Conservation (phyloP, 495 filamentous ascomycete species). For the Penicillium subrubescens region DNA sequence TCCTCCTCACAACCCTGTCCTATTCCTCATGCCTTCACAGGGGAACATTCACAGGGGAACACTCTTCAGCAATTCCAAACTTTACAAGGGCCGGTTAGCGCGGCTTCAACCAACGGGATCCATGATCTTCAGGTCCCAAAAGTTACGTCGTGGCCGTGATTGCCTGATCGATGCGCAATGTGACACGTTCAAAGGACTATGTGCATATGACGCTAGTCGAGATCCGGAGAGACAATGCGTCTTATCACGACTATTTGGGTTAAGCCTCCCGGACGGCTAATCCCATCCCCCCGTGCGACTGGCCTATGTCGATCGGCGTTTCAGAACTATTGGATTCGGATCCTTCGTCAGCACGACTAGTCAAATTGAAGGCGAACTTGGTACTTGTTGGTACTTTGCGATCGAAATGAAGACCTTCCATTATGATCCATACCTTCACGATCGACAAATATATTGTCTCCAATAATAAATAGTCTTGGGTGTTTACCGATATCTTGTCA, state of each 20-base stretch:
- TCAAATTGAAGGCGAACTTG: neutral
- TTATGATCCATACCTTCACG: neutral
- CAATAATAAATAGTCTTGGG: neutral
- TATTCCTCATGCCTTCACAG: neutral
- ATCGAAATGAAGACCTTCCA: neutral
- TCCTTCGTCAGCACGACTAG: neutral
- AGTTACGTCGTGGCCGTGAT: neutral
- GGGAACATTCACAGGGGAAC: neutral
- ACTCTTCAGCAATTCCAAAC: neutral
- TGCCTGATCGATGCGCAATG: neutral
- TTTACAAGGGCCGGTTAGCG: neutral
- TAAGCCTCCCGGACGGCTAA: neutral
- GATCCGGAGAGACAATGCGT: neutral
- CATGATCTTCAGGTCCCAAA: constrained; percentile 1
- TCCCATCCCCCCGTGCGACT: neutral
- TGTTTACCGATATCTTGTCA: neutral
- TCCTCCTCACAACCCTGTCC: neutral
- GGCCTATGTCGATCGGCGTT: neutral
- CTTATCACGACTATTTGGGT: neutral
- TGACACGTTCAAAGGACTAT: neutral
- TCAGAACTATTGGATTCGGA: neutral
- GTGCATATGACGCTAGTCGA: neutral
- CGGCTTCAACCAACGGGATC: neutral
- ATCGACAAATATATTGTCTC: neutral
- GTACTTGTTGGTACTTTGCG: neutral